These are phyloP conservation scores for Rhizopogon vinicolor DNA, from an alignment of 768 basidiomycete genomes.

Conservation along the genomic window DNA sequence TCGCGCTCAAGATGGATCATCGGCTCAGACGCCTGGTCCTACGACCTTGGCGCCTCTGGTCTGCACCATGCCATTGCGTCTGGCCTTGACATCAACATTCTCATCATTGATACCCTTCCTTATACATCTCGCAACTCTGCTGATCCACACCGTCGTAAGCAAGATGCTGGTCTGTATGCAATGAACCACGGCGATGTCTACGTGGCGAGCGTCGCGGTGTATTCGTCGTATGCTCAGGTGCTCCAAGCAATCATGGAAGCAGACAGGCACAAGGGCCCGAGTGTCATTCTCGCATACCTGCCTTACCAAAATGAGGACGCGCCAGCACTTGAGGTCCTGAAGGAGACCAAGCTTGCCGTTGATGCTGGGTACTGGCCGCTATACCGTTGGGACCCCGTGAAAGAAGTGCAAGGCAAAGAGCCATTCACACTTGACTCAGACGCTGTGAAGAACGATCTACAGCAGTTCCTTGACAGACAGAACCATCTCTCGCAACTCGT, in stretches of 20 bases:
- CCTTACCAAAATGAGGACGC: conserved; percentile 79
- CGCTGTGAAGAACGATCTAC: conserved; percentile 88
- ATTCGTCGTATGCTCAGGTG: conserved; percentile 93
- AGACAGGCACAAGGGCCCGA: conserved; percentile 84
- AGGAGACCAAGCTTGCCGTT: conserved; percentile 96
- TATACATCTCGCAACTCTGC: conserved; percentile 73
- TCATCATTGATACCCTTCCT: conserved; percentile 89
- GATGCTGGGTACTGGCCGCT: conserved; percentile 97
- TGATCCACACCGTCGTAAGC: conserved; percentile 79
- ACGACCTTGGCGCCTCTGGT: conserved; percentile 93
- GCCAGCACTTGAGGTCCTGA: conserved; percentile 84
- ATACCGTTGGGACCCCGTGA: conserved; percentile 94
- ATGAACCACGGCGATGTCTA: conserved; percentile 98
- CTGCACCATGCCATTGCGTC: conserved; percentile 93
- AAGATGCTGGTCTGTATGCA: conserved; percentile 95
- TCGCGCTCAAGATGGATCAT: conserved; percentile 90
- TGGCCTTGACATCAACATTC: conserved; percentile 87
- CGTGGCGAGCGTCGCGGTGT: conserved; percentile 93
- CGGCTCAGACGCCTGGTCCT: conserved; percentile 97
- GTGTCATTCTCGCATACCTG: conserved; percentile 90
- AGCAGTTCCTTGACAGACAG: conserved; percentile 91
- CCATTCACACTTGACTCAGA: conserved; percentile 93
- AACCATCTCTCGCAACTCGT: conserved; percentile 95
- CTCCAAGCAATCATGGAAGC: conserved; percentile 90
- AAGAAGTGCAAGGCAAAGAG: conserved; percentile 69